Evolutionary conservation across 2,329 filamentous ascomycete species (phyloP).

Genomic region (Neofusicoccum sp.): DNA sequence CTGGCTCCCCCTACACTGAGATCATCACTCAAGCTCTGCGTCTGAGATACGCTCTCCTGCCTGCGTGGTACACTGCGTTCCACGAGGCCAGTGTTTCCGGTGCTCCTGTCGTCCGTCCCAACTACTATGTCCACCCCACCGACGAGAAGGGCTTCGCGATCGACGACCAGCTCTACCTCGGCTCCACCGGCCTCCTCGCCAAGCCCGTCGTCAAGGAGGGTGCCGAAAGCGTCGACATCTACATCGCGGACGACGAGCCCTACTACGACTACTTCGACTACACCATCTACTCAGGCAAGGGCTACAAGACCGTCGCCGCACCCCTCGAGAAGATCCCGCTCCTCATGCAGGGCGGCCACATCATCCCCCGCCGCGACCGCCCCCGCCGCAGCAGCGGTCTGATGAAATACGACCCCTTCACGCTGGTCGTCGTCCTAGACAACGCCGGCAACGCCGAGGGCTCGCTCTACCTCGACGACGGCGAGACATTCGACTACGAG

Average conservation of each 20-base stretch:
- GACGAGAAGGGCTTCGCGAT: constrained; percentile 85
- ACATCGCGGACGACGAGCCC: constrained; percentile 81
- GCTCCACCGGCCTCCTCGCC: constrained; percentile 81
- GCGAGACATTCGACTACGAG: constrained; percentile 86
- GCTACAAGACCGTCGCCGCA: constrained; percentile 70
- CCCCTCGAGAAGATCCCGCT: constrained; percentile 85
- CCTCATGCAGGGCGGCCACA: constrained; percentile 88
- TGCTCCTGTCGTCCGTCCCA: constrained; percentile 82
- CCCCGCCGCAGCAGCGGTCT: constrained; percentile 80
- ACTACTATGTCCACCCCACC: constrained; percentile 86
- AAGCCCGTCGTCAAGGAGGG: constrained; percentile 85
- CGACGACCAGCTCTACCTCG: constrained; percentile 92
- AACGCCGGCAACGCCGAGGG: constrained; percentile 72
- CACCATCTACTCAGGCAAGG: constrained; percentile 68
- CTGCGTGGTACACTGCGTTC: constrained; percentile 96
- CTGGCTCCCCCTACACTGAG: constrained; percentile 76
- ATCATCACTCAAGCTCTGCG: constrained; percentile 87
- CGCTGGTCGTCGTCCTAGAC: constrained; percentile 73
- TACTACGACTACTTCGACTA: constrained; percentile 98
- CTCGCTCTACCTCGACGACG: constrained; percentile 87
- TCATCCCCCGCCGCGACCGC: constrained; percentile 85
- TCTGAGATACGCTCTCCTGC: constrained; percentile 83
- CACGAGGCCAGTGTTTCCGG: constrained; percentile 81
- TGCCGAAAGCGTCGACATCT: constrained; percentile 71
- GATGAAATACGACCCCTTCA: constrained; percentile 95